These are phyloP conservation scores for Phoma sp. DNA, from an alignment of 2,329 filamentous ascomycete genomes.

Conservation along the genomic window DNA sequence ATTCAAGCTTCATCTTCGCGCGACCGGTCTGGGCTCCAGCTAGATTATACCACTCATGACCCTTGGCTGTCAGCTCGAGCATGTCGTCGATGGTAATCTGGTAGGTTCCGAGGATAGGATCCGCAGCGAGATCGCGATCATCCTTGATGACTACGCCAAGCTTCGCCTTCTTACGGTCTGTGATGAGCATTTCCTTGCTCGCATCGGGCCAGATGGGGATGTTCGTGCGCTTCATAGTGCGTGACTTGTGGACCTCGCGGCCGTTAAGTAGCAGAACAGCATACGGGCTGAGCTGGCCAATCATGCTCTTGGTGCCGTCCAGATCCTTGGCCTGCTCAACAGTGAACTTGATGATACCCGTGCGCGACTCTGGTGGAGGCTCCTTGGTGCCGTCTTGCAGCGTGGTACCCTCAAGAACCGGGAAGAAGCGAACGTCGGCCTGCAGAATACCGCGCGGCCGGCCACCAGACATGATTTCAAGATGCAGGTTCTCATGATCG, in stretches of 20 bases:
- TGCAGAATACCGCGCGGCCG: conserved; percentile 81
- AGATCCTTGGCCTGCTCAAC: conserved; percentile 97
- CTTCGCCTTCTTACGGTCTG: conserved; percentile 88
- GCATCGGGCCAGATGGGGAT: conserved; percentile 96
- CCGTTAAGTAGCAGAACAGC: conserved; percentile 87
- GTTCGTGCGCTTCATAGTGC: conserved; percentile 95
- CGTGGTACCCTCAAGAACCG: conserved; percentile 77
- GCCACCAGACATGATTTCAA: conserved; percentile 85
- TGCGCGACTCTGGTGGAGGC: conserved; percentile 86
- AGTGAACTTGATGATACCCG: conserved; percentile 91
- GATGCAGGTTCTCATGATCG: conserved; percentile 81
- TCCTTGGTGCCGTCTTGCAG: conserved; percentile 78
- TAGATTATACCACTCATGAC: conserved; percentile 95
- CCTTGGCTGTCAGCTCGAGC: conserved; percentile 87
- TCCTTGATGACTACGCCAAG: conserved; percentile 95
- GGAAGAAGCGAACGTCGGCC: conserved; percentile 92
- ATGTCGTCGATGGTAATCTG: conserved; percentile 96
- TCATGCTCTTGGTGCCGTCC: conserved; percentile 88
- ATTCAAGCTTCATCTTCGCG: conserved; percentile 88
- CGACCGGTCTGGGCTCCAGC: conserved; percentile 81
- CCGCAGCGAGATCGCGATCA: conserved; percentile 82
- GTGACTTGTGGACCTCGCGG: conserved; percentile 86
- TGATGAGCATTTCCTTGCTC: conserved; percentile 93
- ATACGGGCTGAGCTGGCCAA: conserved; percentile 91
- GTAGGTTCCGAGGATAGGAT: conserved; percentile 88